Evolutionary conservation across 2,329 filamentous ascomycete species (phyloP).

Genomic region (Scedosporium minutisporum): DNA sequence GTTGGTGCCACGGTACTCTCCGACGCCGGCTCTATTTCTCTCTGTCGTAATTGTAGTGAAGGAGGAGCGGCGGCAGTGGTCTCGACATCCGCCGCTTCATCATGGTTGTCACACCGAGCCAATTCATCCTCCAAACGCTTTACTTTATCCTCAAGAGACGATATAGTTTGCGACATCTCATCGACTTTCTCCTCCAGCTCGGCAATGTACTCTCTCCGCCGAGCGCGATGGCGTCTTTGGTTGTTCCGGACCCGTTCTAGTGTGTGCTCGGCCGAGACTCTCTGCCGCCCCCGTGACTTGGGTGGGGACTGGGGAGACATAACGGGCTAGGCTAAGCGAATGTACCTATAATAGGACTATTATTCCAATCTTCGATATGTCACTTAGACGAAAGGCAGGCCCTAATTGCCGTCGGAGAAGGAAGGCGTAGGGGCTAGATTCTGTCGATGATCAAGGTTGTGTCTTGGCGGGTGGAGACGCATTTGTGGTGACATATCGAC

Average conservation of each 20-base stretch:
- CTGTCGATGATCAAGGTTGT: neutral
- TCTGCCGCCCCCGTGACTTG: neutral
- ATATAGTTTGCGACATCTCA: neutral
- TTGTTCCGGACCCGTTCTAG: slow-evolving; percentile 36
- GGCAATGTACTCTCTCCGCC: slow-evolving; percentile 28
- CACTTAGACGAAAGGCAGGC: neutral
- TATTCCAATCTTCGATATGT: neutral
- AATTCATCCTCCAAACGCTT: slow-evolving; percentile 3
- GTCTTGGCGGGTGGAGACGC: neutral
- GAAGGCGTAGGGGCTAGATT: too few relatives aligned
- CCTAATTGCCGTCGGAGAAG: too few relatives aligned
- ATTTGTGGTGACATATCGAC: neutral
- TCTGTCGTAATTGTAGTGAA: too few relatives aligned
- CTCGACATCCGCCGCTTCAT: neutral
- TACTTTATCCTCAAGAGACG: neutral
- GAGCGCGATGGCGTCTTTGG: slow-evolving; percentile 38
- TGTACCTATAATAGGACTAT: neutral
- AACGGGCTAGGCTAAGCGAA: neutral
- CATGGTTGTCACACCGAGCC: slow-evolving; percentile 4
- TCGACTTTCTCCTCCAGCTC: slow-evolving; percentile 12
- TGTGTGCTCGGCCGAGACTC: slow-evolving; percentile 19
- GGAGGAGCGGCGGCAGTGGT: neutral
- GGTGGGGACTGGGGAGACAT: too few relatives aligned
- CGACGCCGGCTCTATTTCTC: too few relatives aligned
- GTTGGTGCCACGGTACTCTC: too few relatives aligned